Evolutionary conservation across 495 filamentous ascomycete genomes (phyloP), one percentile per base, ranked within the genome.

Genomic region (Pyrenula massariospora): DNA sequence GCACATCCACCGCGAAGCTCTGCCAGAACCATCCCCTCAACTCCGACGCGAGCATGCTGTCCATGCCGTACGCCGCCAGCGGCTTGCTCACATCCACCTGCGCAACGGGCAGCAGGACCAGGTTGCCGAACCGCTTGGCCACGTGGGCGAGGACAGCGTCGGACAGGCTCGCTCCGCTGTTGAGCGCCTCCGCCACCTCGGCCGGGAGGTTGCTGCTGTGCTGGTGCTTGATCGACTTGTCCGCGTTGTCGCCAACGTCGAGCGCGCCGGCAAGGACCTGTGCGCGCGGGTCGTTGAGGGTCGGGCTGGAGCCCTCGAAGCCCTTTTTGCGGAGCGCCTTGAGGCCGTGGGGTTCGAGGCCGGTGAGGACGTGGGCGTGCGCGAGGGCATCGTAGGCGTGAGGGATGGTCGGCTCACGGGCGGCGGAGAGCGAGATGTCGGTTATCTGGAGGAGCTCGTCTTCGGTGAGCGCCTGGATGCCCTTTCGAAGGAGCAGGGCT

Each of bases 1-100:
- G 73, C 56, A 83, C 60, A 59, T 80, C 80, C 0, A 73, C 75
- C 62, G 78, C 68, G 54, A 77, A 75, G 58, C 72, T 70, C 51
- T 67, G 65, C 11, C 69, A 75, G 54, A 81, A 72, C 59, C 73
- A 80, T 54, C 73, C 75, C 31, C 77, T 68, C 58, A 80, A 75
- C 65, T 83, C 79, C 54, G 73, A 74, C 0, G 73, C 77, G 48
- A 81, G 67, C 53, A 81, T 71, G 48, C 71, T 76, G 61, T 83
- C 77, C 19, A 83, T 66, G 19, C 73, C 75, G 64, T 77, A 83
- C 1, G 64, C 67, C 3, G 72, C 68, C 24, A 82, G 63, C 21
- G 76, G 69, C 48, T 73, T 63, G 15, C 67, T 69, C 11, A 61
- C 54, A n/a, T 70, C 73, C 24, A 82, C 66, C 49, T 82, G 74